Evolutionary conservation across 2,329 filamentous ascomycete genomes (phyloP).

Genomic region (Cercospora citrullina): DNA sequence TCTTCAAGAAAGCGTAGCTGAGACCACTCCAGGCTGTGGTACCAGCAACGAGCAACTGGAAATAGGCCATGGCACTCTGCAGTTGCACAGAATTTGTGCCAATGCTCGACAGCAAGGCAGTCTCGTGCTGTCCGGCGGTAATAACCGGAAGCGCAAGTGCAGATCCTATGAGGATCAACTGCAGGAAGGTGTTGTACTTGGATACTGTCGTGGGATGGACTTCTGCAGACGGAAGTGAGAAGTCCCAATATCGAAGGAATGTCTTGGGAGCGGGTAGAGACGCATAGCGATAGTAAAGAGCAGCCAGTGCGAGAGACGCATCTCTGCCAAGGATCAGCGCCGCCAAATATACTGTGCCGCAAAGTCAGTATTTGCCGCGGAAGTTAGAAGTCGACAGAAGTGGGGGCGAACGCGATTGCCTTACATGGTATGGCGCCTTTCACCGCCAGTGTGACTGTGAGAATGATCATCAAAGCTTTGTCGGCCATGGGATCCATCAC

Average conservation of each 20-base stretch:
- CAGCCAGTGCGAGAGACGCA: conserved; percentile 75
- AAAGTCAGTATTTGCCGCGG: conserved; percentile 18
- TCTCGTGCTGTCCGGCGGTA: conserved; percentile 28
- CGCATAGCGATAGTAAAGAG: conserved; percentile 95
- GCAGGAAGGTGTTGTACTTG: conserved; percentile 89
- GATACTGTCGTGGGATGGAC: conserved; percentile 80
- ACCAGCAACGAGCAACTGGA: conserved; percentile 77
- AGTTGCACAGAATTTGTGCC: conserved; percentile 33
- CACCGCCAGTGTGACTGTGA: conserved; percentile 80
- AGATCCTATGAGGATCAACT: conserved; percentile 80
- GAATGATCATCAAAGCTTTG: conserved; percentile 90
- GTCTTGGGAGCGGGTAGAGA: conserved; percentile 92
- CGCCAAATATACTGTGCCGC: conserved; percentile 71
- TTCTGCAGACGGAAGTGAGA: conserved; percentile 83
- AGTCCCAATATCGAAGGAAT: conserved; percentile 92
- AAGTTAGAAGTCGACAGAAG: conserved; percentile 11
- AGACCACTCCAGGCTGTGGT: conserved; percentile 94
- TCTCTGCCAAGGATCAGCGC: conserved; percentile 89
- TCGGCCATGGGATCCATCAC: conserved; percentile 97
- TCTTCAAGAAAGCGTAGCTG: conserved; percentile 87
- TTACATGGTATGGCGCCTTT: conserved; percentile 78
- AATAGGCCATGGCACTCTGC: conserved; percentile 38
- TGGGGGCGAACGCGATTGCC: conserved; percentile 34
- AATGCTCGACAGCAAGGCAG: conserved; percentile 28
- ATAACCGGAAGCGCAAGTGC: conserved; percentile 80